Base-by-base conservation (phyloP, 2,329 filamentous ascomycete genomes). In the Albophoma yamanashiensis region DNA sequence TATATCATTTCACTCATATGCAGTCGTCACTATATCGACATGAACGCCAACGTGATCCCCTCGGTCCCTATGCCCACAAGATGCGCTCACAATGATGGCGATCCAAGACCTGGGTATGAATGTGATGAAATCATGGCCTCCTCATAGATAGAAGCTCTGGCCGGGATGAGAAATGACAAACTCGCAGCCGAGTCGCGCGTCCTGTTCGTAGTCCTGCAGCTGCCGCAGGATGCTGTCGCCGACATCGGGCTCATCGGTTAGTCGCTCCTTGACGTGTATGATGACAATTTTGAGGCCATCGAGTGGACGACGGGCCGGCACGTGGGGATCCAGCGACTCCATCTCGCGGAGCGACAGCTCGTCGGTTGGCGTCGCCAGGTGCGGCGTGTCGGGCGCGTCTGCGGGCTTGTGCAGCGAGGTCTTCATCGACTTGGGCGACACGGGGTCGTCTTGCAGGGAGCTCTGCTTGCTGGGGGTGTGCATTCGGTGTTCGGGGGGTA, bases 191-290 rank as follows among this genome's bases (percentile, higher is more conserved):
- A 96, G 73, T 55, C 82, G 80, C 11, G 77, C 81, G 15, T 84
- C 82, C 58, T 78, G 74, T 62, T 92, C 90, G 61, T 90, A 79
- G 34, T 84, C 83, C 22, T 75, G 70, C 57, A 97, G 73, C 71
- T 97, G 85, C 62, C 78, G 69, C 27, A 94, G 67, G 42, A 97
- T 96, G 2, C 75, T 80, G 4, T 90, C 85, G 0, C 75, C 42
- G 78, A 82, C 2, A 82, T 84, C 56, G 76, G 84, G 83, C 0
- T 85, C 90, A 69, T 96, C 92, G 11, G 80, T 78, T 59, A 97
- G 76, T 27, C 83, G 88, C 64, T 97, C 93, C 72, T 99, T 99
- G 68, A 97, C 84, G 70, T 99, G 94, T 43, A 97, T 97, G 59
- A 97, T 85, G 57, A 97, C 86, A 1, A 99, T 79, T 63, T 86